Base-by-base conservation (phyloP, 129 eudicot genomes). In the Helichrysum umbraculigerum region DNA sequence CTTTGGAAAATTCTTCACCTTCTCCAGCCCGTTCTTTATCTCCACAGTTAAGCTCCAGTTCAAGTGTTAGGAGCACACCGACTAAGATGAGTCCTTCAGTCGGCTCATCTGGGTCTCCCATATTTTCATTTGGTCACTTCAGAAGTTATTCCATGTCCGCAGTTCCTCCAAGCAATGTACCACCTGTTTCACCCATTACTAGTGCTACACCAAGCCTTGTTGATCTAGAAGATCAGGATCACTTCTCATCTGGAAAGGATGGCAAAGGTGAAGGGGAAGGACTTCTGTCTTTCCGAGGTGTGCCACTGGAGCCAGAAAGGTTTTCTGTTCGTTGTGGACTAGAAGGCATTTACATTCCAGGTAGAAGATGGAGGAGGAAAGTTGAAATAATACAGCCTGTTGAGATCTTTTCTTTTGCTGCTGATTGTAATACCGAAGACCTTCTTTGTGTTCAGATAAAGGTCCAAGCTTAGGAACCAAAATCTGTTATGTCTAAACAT, bases 71-170 rank as follows among this genome's bases (percentile, higher is more conserved):
- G 28, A 81, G 81, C 88, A 35, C 93, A 66, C 76, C 98, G 32
- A 70, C 86, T 20, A 94, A 85, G 82, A 74, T 88, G 17, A 82
- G 80, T 75, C 63, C 81, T 2, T 78, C 93, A 32, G n/a, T 47
- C n/a, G 87, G 79, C 51, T 84, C 97, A 65, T 80, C 97, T 66
- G 81, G 88, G 68, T 88, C 98, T 39, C 97, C 87, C 51, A 88
- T 94, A n/a, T 86, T 94, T 67, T 91, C 98, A 51, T 91, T 93
- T 78, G 88, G 93, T 57, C 81, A 91, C 84, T 91, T 94, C 70
- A 94, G 98, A 86, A 94, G 98, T 78, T 91, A 94, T 72, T 94
- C 98, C 67, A 94, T 94, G 98, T 91, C 98, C 57, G 80, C 98
- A 59, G 83, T 94, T 71, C 96, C 97, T 52, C 91, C 89, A 67